Conservation (phyloP, 2,329 filamentous ascomycete genomes). For the Remersonia thermophila region DNA sequence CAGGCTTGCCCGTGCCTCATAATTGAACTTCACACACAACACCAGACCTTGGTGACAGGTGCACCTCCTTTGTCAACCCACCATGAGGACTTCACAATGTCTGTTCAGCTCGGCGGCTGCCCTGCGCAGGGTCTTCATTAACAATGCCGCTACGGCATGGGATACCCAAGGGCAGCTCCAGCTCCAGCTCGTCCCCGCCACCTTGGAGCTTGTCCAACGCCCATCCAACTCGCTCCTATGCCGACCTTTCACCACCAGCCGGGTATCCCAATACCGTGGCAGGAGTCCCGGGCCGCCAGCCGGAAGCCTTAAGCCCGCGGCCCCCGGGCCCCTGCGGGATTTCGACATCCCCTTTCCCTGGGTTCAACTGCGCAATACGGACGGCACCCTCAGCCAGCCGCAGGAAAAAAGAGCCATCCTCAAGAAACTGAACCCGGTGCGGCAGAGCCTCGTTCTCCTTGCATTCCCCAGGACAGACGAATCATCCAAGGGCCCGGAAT, state of each 20-base stretch:
- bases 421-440: constrained; percentile 20
- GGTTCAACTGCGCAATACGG: constrained; percentile 24
- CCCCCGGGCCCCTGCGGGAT: constrained; percentile 26
- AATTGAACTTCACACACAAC: neutral
- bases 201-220: neutral
- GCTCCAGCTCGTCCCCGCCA: constrained; percentile 10
- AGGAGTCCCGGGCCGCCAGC: neutral
- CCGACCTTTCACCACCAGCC: constrained; percentile 4
- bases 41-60: no score
- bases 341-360: constrained; percentile 33
- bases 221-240: neutral
- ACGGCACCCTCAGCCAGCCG: constrained; percentile 28
- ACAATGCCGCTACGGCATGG: constrained; percentile 20
- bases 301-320: neutral
- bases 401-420: constrained; percentile 30
- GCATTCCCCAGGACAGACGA: neutral
- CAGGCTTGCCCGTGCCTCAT: constrained; percentile 1
- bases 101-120: constrained; percentile 33
- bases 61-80: constrained; percentile 5
- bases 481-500: constrained; percentile 16
- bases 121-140: constrained; percentile 35
- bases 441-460: constrained; percentile 10
- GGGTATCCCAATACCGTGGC: neutral
- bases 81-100: constrained; percentile 29
- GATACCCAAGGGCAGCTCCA: constrained; percentile 15